Percentiles rank a stretch among this genome's conserved stretches.
These are phyloP conservation scores for Pseudovirgaria hyperparasitica DNA, from an alignment of 2,329 filamentous ascomycete species.

Conservation along the genomic window DNA sequence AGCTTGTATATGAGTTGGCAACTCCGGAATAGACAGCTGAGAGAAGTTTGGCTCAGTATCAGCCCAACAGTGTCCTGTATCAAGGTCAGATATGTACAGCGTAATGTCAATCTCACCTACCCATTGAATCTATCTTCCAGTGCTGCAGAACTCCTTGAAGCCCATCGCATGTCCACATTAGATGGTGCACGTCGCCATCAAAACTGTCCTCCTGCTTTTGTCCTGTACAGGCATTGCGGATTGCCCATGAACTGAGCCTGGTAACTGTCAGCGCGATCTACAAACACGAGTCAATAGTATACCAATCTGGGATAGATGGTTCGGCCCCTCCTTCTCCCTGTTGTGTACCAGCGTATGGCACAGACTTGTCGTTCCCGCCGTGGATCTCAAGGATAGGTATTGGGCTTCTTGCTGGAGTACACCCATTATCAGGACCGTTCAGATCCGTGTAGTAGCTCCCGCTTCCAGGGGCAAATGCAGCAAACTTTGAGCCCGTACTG, in stretches of 20 bases:
- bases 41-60: slow-evolving; percentile 34
- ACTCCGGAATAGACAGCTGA: slow-evolving; percentile 27
- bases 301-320: slow-evolving; percentile 34
- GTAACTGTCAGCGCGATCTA: slow-evolving; percentile 4
- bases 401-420: slow-evolving; percentile 22
- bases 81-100: not conserved
- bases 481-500: slow-evolving; percentile 27
- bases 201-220: slow-evolving; percentile 21
- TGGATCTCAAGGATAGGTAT: slow-evolving; percentile 39
- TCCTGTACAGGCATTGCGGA: slow-evolving; percentile 24
- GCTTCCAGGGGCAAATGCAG: slow-evolving; percentile 33
- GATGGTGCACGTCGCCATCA: slow-evolving; percentile 30
- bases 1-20: slow-evolving; percentile 31
- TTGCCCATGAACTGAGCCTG: slow-evolving; percentile 27
- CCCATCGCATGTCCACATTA: slow-evolving; percentile 29
- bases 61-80: slow-evolving; percentile 32
- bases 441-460: slow-evolving; percentile 34
- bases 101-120: slow-evolving; percentile 13
- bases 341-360: slow-evolving; percentile 33
- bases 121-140: slow-evolving; percentile 32
- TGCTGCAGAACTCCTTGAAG: slow-evolving; percentile 27
- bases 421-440: slow-evolving; percentile 24
- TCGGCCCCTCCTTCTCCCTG: slow-evolving; percentile 30
- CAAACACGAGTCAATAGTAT: slow-evolving; percentile 7
- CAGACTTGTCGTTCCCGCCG: slow-evolving; percentile 34